Percentiles rank a stretch among this genome's conserved stretches.
Conservation (phyloP, 768 basidiomycete genomes). For the Trametes maxima region DNA sequence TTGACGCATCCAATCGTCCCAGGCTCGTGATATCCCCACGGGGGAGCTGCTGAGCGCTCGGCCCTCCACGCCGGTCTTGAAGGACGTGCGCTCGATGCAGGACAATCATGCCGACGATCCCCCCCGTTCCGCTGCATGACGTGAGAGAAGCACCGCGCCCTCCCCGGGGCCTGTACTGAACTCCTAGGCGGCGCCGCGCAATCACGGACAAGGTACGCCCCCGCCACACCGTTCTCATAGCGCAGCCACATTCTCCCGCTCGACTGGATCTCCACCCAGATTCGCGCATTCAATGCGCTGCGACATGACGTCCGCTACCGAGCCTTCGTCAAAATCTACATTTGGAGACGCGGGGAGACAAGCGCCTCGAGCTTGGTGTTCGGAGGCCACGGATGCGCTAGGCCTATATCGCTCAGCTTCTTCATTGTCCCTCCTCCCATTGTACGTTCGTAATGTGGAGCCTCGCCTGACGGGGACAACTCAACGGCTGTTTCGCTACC, state of each 20-base stretch:
- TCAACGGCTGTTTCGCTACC: too few relatives aligned
- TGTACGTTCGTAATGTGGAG: too few relatives aligned
- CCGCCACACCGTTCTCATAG: conserved; percentile 2
- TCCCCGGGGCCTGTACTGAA: conserved; percentile 4
- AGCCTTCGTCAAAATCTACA: neutral
- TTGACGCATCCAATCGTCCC: neutral
- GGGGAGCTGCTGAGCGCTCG: neutral
- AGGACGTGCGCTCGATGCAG: neutral
- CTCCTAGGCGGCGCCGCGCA: neutral
- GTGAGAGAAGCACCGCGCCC: conserved; percentile 1
- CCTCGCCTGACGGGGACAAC: too few relatives aligned
- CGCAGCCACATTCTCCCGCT: conserved; percentile 20
- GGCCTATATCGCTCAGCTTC: too few relatives aligned
- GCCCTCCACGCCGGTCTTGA: neutral
- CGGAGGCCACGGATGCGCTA: too few relatives aligned
- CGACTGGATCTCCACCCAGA: neutral
- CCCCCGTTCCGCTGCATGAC: conserved; percentile 6
- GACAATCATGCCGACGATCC: conserved; percentile 11
- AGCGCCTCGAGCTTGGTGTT: too few relatives aligned
- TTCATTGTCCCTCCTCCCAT: too few relatives aligned
- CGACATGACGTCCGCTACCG: neutral
- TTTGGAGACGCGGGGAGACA: neutral
- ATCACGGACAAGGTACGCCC: neutral
- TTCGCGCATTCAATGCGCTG: neutral
- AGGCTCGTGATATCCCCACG: conserved; percentile 14